A percentile compares a stretch with the other conserved stretches of the same genome.
Evolutionary conservation across 208 protist species (phyloP).

Genomic region (Acanthamoeba royreba): DNA sequence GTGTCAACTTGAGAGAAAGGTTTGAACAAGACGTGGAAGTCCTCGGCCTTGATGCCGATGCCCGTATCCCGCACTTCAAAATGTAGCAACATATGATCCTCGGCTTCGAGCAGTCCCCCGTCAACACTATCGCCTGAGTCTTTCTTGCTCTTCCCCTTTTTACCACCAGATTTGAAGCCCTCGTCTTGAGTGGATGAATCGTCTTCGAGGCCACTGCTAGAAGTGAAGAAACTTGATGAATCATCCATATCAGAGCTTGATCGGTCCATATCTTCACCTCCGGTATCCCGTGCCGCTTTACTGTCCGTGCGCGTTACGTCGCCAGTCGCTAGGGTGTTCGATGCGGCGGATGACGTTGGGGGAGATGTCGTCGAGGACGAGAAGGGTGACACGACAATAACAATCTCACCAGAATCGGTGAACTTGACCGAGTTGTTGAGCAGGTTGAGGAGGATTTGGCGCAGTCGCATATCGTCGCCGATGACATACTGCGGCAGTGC

Average conservation of each 20-base stretch:
- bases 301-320: too few relatives aligned
- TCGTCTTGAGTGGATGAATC: background rate
- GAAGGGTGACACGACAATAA: too few relatives aligned
- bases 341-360: too few relatives aligned
- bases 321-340: too few relatives aligned
- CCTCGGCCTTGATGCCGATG: constrained; percentile 66
- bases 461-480: background rate
- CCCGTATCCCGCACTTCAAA: constrained; percentile 67
- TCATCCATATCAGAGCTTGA: background rate
- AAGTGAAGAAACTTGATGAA: background rate
- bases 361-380: too few relatives aligned
- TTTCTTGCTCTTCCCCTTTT: background rate
- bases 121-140: background rate
- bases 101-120: background rate
- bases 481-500: too few relatives aligned
- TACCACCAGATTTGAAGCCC: background rate
- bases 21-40: constrained; percentile 66
- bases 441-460: background rate
- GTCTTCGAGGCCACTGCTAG: background rate
- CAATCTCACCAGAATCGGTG: too few relatives aligned
- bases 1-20: constrained; percentile 67
- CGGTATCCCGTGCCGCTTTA: background rate
- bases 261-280: background rate
- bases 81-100: background rate
- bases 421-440: background rate